Conservation (phyloP, 2,329 filamentous ascomycete species). For the Talaromyces atroroseus region DNA sequence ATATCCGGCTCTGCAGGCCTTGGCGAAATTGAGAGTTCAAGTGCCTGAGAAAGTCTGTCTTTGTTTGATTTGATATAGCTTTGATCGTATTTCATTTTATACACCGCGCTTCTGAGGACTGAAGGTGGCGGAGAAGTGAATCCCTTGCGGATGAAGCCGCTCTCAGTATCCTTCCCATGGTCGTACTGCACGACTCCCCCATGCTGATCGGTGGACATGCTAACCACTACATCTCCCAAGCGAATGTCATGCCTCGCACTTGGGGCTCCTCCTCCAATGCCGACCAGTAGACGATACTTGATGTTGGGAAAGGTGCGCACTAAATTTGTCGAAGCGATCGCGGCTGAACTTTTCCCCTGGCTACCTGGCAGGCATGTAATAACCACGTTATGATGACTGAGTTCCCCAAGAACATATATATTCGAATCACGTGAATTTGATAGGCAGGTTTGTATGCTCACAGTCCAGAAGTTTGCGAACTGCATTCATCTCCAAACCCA, state of each 20-base stretch:
- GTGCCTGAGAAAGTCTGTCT: neutral
- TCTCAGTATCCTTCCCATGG: conserved; percentile 20
- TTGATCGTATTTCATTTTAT: conserved; percentile 4
- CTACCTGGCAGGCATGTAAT: conserved; percentile 9
- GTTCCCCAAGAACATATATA: conserved; percentile 3
- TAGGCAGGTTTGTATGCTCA: neutral
- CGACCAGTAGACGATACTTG: conserved; percentile 1
- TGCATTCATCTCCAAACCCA: conserved; percentile 3
- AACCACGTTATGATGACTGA: conserved; percentile 7
- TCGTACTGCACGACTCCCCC: conserved; percentile 28
- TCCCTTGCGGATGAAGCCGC: conserved; percentile 19
- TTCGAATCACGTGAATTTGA: neutral
- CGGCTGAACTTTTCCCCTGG: neutral
- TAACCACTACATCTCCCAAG: conserved; percentile 25
- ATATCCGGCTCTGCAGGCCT: neutral
- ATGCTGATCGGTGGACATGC: conserved; percentile 14
- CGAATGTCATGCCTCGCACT: conserved; percentile 5
- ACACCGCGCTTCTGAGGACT: conserved; percentile 8
- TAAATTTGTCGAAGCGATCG: neutral
- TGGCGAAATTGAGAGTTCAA: neutral
- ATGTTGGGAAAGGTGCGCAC: conserved; percentile 1
- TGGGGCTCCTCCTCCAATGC: conserved; percentile 4
- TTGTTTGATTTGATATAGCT: neutral
- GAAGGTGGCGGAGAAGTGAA: conserved; percentile 13
- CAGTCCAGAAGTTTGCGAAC: conserved; percentile 1